Evolutionary conservation across 1,284 basidiomycete genomes (phyloP).

Genomic region (Psilocybe mexicana): DNA sequence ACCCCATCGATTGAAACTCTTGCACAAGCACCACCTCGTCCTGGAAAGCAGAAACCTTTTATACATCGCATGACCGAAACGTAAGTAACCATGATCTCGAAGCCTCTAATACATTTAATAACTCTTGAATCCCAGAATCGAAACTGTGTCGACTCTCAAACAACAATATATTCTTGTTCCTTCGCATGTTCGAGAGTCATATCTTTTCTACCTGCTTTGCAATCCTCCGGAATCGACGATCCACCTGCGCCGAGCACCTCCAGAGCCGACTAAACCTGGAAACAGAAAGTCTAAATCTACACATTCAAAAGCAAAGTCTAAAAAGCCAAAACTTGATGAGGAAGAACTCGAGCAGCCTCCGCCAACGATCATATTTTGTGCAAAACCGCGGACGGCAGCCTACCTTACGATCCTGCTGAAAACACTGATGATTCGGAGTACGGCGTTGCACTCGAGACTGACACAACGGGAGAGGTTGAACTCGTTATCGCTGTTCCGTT

Average conservation of each 20-base stretch:
- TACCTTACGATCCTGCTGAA: constrained; percentile 85
- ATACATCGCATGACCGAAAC: constrained; percentile 80
- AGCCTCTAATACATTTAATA: constrained; percentile 7
- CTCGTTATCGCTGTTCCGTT: constrained; percentile 86
- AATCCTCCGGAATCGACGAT: constrained; percentile 82
- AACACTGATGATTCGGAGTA: constrained; percentile 79
- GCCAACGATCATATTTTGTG: constrained; percentile 95
- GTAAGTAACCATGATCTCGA: constrained; percentile 43
- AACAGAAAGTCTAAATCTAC: constrained; percentile 12
- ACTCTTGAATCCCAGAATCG: constrained; percentile 52
- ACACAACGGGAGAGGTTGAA: constrained; percentile 87
- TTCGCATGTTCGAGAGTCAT: constrained; percentile 91
- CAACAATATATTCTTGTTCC: constrained; percentile 94
- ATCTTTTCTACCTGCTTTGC: constrained; percentile 89
- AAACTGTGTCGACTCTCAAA: constrained; percentile 84
- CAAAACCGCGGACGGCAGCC: constrained; percentile 85
- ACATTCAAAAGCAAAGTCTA: constrained; percentile 4
- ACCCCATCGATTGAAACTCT: constrained; percentile 86
- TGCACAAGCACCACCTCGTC: constrained; percentile 70
- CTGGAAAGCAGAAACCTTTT: constrained; percentile 87
- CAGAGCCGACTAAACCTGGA: constrained; percentile 42
- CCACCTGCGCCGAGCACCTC: constrained; percentile 62
- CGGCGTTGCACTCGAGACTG: constrained; percentile 91
- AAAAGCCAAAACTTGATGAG: constrained; percentile 40
- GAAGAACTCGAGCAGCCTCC: constrained; percentile 69